These are phyloP conservation scores for Saturnispora bothae DNA, from an alignment of 805 yeast species.

Conservation along the genomic window DNA sequence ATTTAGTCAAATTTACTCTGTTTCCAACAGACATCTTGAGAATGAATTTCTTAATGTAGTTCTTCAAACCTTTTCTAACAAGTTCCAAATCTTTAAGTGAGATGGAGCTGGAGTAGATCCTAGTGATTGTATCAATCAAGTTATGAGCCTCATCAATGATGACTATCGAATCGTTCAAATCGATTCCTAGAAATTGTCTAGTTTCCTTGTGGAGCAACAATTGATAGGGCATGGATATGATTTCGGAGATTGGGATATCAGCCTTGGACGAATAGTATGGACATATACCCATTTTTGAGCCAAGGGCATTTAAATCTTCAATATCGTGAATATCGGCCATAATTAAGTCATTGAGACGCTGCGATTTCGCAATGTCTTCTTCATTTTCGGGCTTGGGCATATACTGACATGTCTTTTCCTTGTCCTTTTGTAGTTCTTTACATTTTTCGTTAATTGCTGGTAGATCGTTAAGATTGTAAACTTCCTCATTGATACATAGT, in stretches of 20 bases:
- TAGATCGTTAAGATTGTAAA: conserved; percentile 36
- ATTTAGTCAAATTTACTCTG: conserved; percentile 55
- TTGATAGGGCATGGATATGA: conserved; percentile 81
- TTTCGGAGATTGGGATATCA: conserved; percentile 51
- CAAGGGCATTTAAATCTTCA: conserved; percentile 62
- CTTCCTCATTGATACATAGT: conserved; percentile 62
- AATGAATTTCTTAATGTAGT: conserved; percentile 52
- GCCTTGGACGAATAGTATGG: conserved; percentile 73
- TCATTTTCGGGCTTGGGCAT: conserved; percentile 28
- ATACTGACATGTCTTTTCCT: conserved; percentile 29
- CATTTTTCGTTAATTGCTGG: conserved; percentile 73
- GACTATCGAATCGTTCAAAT: conserved; percentile 54
- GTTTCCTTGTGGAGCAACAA: conserved; percentile 52
- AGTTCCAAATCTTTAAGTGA: conserved; percentile 36
- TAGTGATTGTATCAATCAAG: conserved; percentile 61
- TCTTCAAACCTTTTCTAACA: conserved; percentile 39
- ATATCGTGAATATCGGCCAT: conserved; percentile 58
- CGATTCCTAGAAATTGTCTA: conserved; percentile 47
- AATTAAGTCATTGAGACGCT: conserved; percentile 43
- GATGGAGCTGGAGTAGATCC: conserved; percentile 55
- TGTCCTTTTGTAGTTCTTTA: conserved; percentile 47
- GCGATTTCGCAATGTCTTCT: conserved; percentile 23
- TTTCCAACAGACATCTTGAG: conserved; percentile 60
- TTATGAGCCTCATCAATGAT: conserved; percentile 93
- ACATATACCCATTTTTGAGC: conserved; percentile 48